phyloP scores from a whole-genome alignment of 345 rosid species.

The Turritis glabra region DNA sequence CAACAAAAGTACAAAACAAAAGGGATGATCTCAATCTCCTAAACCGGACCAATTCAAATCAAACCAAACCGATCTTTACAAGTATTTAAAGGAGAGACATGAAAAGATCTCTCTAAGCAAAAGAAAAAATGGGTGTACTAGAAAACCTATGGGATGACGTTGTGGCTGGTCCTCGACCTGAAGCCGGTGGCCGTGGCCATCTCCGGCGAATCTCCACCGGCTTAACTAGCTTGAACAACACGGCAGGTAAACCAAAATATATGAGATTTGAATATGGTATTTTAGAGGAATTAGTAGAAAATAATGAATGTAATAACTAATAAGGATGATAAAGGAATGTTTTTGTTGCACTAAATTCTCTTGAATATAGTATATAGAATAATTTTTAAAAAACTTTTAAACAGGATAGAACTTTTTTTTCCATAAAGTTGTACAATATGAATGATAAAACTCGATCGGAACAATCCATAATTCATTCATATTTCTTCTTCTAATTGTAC shows the following conservation, averaged over 20 bases:
- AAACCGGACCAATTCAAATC: slow-evolving; percentile 6
- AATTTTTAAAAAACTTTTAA: too few species aligned
- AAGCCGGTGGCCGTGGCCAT: slow-evolving; percentile 67
- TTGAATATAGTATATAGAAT: not conserved
- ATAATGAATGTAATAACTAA: not conserved
- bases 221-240: slow-evolving; percentile 39
- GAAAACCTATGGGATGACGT: slow-evolving; percentile 76
- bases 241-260: slow-evolving; percentile 21
- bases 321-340: not conserved
- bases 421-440: too few species aligned
- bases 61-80: slow-evolving; percentile 18
- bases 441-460: too few species aligned
- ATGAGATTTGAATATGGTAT: not conserved
- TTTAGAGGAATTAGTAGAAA: not conserved
- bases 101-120: slow-evolving; percentile 5
- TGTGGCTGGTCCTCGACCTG: slow-evolving; percentile 93
- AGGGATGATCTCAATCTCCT: not conserved
- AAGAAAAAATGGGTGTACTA: slow-evolving; percentile 34
- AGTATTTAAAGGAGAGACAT: slow-evolving; percentile 27
- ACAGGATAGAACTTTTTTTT: too few species aligned
- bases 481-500: not conserved
- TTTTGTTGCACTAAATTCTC: not conserved
- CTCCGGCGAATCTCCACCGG: slow-evolving; percentile 58
- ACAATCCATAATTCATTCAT: not conserved
- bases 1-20: too few species aligned